A percentile compares a stretch with the other conserved stretches of the same genome.
Evolutionary conservation across 768 basidiomycete species (phyloP).

Genomic region (Tylopilus rubrobrunneus): DNA sequence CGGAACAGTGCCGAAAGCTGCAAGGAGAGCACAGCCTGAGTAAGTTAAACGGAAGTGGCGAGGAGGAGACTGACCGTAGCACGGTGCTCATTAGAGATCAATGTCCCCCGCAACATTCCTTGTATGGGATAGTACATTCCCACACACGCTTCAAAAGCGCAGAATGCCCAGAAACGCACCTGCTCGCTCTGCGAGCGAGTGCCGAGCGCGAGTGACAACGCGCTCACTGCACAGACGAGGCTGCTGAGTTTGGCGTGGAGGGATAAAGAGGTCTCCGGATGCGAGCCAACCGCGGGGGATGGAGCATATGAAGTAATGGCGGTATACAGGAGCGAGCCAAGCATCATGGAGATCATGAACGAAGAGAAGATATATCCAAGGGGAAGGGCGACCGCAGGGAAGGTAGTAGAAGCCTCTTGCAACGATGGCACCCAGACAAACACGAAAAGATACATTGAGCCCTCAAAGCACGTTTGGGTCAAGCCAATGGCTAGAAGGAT

Average conservation of each 20-base stretch:
- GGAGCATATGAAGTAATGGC: conserved; percentile 38
- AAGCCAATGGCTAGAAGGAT: conserved; percentile 62
- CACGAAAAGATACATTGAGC: conserved; percentile 83
- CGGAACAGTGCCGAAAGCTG: conserved; percentile 70
- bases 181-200: conserved; percentile 42
- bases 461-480: conserved; percentile 79
- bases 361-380: conserved; percentile 77
- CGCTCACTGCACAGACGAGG: conserved; percentile 56
- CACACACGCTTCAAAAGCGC: conserved; percentile 71
- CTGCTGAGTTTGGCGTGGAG: conserved; percentile 68
- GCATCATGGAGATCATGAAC: conserved; percentile 82
- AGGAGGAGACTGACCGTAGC: conserved; percentile 52
- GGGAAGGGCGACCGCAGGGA: conserved; percentile 44
- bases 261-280: conserved; percentile 39
- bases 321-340: conserved; percentile 70
- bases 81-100: conserved; percentile 69
- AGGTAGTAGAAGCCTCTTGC: conserved; percentile 51
- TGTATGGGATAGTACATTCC: conserved; percentile 80
- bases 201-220: conserved; percentile 51
- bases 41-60: not conserved
- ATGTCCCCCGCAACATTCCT: conserved; percentile 62
- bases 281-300: conserved; percentile 18
- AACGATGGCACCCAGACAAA: conserved; percentile 79
- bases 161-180: conserved; percentile 68
- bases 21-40: not conserved